phyloP scores from a whole-genome alignment of 176 grass and related monocot genomes.

The Aegilops umbellulata region DNA sequence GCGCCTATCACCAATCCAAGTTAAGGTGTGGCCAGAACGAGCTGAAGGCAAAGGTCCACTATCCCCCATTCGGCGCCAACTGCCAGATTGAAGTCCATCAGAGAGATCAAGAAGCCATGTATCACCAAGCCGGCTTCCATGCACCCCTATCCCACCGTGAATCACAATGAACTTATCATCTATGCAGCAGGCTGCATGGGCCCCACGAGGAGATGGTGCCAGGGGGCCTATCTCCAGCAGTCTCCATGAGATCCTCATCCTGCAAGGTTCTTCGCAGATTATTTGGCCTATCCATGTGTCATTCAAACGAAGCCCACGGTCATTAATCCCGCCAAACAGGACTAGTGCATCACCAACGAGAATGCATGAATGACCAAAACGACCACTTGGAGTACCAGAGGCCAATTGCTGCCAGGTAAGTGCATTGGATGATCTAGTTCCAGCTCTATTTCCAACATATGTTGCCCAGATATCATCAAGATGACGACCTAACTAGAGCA shows the following conservation, averaged over 20 bases:
- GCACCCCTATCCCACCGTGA: slow-evolving; percentile 79
- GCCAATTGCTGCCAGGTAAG: slow-evolving; percentile 73
- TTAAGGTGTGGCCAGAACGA: slow-evolving; percentile 85
- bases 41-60: slow-evolving; percentile 53
- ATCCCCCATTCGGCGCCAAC: slow-evolving; percentile 63
- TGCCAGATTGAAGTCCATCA: slow-evolving; percentile 48
- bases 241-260: slow-evolving; percentile 68
- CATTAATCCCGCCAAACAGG: slow-evolving; percentile 92
- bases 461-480: slow-evolving; percentile 94
- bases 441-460: slow-evolving; percentile 73
- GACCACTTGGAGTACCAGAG: slow-evolving; percentile 78
- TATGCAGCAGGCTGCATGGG: slow-evolving; percentile 83
- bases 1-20: slow-evolving; percentile 63
- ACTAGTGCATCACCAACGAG: slow-evolving; percentile 51
- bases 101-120: slow-evolving; percentile 95
- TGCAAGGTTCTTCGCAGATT: slow-evolving; percentile 44
- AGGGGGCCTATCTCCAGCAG: slow-evolving; percentile 59
- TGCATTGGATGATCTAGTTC: slow-evolving; percentile 44
- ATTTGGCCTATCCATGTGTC: slow-evolving; percentile 86
- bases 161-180: slow-evolving; percentile 66
- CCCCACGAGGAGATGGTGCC: slow-evolving; percentile 70
- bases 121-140: slow-evolving; percentile 72
- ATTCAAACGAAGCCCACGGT: slow-evolving; percentile 68
- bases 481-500: slow-evolving; percentile 82
- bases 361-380: slow-evolving; percentile 89